A percentile compares a stretch with the other conserved stretches of the same genome.
phyloP scores from a whole-genome alignment of 768 basidiomycete species.

The Trametes cubensis region DNA sequence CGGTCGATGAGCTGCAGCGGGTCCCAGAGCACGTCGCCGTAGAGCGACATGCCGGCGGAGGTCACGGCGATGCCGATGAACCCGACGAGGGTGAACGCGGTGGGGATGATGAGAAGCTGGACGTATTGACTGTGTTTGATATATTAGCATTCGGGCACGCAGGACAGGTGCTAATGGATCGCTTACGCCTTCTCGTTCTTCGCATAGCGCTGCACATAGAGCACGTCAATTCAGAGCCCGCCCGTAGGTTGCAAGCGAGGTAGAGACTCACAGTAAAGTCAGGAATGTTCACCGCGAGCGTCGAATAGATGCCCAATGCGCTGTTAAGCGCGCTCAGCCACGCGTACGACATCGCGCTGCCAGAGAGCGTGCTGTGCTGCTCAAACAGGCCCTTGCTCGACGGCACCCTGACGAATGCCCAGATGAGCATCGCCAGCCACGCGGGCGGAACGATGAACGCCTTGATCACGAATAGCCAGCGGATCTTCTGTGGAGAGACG shows the following conservation, averaged over 20 bases:
- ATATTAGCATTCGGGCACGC: neutral
- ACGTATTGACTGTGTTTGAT: constrained; percentile 58
- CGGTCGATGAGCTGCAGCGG: constrained; percentile 73
- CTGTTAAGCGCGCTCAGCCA: constrained; percentile 81
- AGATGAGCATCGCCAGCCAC: constrained; percentile 68
- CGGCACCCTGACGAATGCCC: constrained; percentile 74
- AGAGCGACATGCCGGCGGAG: constrained; percentile 70
- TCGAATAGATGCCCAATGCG: constrained; percentile 73
- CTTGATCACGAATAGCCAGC: constrained; percentile 75
- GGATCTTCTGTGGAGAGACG: constrained; percentile 76
- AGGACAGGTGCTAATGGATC: neutral
- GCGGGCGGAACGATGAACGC: constrained; percentile 46
- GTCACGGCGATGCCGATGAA: constrained; percentile 85
- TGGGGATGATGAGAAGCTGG: constrained; percentile 75
- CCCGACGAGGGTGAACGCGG: constrained; percentile 73
- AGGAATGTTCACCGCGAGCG: constrained; percentile 77
- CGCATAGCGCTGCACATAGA: constrained; percentile 61
- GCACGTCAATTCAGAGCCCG: neutral
- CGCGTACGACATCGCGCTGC: constrained; percentile 66
- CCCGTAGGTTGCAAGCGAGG: neutral
- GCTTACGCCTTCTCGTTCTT: constrained; percentile 63
- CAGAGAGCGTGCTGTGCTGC: constrained; percentile 53
- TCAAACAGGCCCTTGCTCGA: constrained; percentile 56
- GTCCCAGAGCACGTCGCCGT: constrained; percentile 72
- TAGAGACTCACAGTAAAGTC: constrained; percentile 63